Evolutionary conservation across 306 rosid genomes (phyloP), one percentile per base, ranked within the genome.

Genomic region (Quercus parvula): DNA sequence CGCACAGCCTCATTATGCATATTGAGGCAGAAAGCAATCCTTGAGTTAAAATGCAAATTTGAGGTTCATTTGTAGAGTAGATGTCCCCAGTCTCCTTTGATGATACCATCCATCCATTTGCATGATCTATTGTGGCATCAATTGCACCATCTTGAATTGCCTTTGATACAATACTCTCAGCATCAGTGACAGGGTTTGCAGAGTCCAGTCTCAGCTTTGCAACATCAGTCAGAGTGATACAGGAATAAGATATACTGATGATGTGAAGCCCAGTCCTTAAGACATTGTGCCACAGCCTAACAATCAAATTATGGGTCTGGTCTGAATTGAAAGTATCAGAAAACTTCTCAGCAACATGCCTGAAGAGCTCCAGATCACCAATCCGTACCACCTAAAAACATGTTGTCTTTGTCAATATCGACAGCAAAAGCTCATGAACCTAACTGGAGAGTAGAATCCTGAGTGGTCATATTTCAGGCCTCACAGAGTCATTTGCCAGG

Each of bases 201-300:
- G 46, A 38, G 44, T 38, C 11, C 46, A 41, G 97, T 79, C 98
- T 90, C 89, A 95, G 78, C 80, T 92, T 87, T 25, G 99, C 98
- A 63, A 95, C 96, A 82, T 95, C 98, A 12, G 81, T 90, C 18
- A 90, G 87, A 51, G 99, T 91, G 69, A 95, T 92, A 55, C 97
- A 94, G 9, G 99, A 92, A 81, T 95, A 95, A 6, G 99, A 92
- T 76, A 95, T 93, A 75, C 99, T 88, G 78, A 95, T 95, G 88
- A 92, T 95, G 73, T 98, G 98, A 59, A 95, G 87, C 62, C 98
- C 98, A 12, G 99, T 95, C 75, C 99, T 87, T 57, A 95, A 90
- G 78, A 95, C 99, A 83, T 41, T 41, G 46, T 7, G 46, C 46
- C 46, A 41, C 46, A 41, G 46, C 11, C 46, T 41, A 41, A 41